Evolutionary conservation across 306 rosid species (phyloP).

Genomic region (Cicer bijugum): DNA sequence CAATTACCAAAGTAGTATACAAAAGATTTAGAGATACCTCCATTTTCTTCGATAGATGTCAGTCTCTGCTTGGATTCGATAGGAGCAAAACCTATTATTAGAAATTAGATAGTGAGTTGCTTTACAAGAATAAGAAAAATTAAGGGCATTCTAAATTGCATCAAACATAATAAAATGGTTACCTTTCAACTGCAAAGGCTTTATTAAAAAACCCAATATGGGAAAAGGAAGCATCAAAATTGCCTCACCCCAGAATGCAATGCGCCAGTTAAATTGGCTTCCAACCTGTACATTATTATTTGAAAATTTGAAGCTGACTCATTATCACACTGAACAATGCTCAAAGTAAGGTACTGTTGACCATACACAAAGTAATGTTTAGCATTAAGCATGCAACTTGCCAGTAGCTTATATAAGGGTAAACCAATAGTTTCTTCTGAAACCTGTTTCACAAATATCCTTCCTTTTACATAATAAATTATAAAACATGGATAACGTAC

Average conservation of each 20-base stretch:
- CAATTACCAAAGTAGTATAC: conserved; percentile 25
- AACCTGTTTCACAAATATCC: not conserved
- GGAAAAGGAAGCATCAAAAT: conserved; percentile 92
- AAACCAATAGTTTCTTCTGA: conserved; percentile 15
- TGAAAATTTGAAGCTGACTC: conserved; percentile 35
- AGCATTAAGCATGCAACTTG: conserved; percentile 21
- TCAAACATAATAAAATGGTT: conserved; percentile 37
- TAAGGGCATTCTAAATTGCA: conserved; percentile 31
- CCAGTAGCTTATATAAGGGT: conserved; percentile 33
- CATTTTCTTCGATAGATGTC: conserved; percentile 51
- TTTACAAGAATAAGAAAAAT: conserved; percentile 15
- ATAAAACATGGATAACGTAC: conserved; percentile 10
- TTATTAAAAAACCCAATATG: conserved; percentile 72
- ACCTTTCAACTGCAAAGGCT: conserved; percentile 89
- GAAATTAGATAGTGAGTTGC: conserved; percentile 34
- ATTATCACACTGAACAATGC: conserved; percentile 28
- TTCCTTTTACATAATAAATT: conserved; percentile 18
- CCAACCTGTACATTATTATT: conserved; percentile 67
- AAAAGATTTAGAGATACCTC: conserved; percentile 58
- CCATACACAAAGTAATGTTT: not conserved
- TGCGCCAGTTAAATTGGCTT: conserved; percentile 70
- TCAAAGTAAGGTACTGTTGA: conserved; percentile 13
- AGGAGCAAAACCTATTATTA: conserved; percentile 67
- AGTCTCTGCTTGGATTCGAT: conserved; percentile 50
- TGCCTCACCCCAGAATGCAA: conserved; percentile 86